Base-by-base conservation (phyloP, 225 moss, liverwort and hornwort species). In the Pleurozium schreberi region DNA sequence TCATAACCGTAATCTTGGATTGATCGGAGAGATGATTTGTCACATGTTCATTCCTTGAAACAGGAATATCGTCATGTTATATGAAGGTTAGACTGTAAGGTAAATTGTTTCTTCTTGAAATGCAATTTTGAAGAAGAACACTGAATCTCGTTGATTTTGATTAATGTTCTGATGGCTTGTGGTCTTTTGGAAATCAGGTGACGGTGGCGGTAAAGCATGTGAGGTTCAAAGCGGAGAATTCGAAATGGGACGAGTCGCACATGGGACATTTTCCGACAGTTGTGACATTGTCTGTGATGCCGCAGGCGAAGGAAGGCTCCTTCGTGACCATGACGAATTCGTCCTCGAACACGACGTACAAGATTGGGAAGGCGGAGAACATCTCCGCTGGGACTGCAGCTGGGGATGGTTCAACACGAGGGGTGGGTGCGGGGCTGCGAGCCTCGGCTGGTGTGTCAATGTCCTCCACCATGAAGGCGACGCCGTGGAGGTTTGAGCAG, bases 251-350 rank as follows among this genome's bases (percentile, higher is more conserved):
- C 43, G 90, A 67, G 11, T 42, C 73, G 73, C 89, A 91, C 81
- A 92, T 94, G 93, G 92, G 94, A 36, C 94, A 94, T 87, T 94
- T 92, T 68, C 94, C 92, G 20, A 75, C 92, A 34, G 82, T 85
- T 23, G 92, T 94, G 52, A 71, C 88, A n/a, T 70, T 94, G 80
- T 89, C 90, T 3, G 89, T 94, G 88, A 87, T 86, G 84, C 92
- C 93, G 11, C 87, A 90, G 82, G 74, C 92, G 11, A 55, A 73
- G 63, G 94, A 94, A 34, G 91, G 94, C 31, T 93, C 92, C 34
- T 89, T 85, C 18, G 94, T 93, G 81, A 94, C 94, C 28, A 94
- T 94, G 94, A 84, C 94, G 21, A 94, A 94, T 65, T 93, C 92
- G 28, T 92, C 94, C 38, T 88, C 89, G 8, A 94, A 94, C 74